Evolutionary conservation across 345 rosid species (phyloP).

Genomic region (Arabidopsis thaliana): TAIR10.1 NC_003076.8:6926501-6927000

Average conservation of each 20-base stretch:
- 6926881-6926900: constrained; percentile 46
- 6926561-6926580: not conserved
- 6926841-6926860: constrained; percentile 50
- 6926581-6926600: too few species aligned
- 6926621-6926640: constrained; percentile 17
- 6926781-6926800: constrained; percentile 42
- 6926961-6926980: constrained; percentile 40
- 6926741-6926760: constrained; percentile 37
- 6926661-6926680: constrained; percentile 40
- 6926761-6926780: constrained; percentile 44
- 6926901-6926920: constrained; percentile 41
- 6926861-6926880: constrained; percentile 45
- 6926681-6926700: constrained; percentile 23
- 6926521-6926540: not conserved
- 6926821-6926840: constrained; percentile 45
- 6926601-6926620: not conserved
- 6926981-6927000: constrained; percentile 34
- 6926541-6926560: not conserved
- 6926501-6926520: not conserved
- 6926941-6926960: constrained; percentile 16
- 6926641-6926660: constrained; percentile 33
- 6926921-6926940: constrained; percentile 37
- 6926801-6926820: constrained; percentile 41
- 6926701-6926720: constrained; percentile 30
- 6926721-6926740: constrained; percentile 20